These are phyloP conservation scores for Umbilicus rupestris DNA, from an alignment of 164 flowering plant genomes.

Conservation along the genomic window DNA sequence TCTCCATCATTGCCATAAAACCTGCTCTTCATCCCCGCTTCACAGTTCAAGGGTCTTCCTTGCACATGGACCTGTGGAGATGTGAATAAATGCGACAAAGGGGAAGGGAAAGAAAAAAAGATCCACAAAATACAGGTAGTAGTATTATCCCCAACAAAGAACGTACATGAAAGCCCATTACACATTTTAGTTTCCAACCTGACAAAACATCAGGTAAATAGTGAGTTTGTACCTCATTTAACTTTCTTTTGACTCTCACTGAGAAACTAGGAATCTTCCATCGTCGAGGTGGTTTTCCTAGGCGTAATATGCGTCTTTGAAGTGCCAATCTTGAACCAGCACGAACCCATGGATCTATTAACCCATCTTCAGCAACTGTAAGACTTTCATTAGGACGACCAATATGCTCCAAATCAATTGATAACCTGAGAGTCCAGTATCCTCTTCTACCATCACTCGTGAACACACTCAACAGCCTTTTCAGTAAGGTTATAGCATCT, in stretches of 20 bases:
- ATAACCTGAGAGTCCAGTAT: slow-evolving; percentile 80
- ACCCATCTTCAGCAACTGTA: slow-evolving; percentile 69
- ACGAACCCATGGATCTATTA: slow-evolving; percentile 83
- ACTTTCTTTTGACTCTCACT: slow-evolving; percentile 49
- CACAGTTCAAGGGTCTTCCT: slow-evolving; percentile 82
- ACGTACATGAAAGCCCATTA: background rate
- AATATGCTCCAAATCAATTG: slow-evolving; percentile 76
- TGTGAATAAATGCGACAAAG: slow-evolving; percentile 6
- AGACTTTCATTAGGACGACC: slow-evolving; percentile 69
- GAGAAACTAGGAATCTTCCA: slow-evolving; percentile 79
- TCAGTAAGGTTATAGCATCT: slow-evolving; percentile 60
- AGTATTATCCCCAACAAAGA: background rate
- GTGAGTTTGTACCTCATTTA: slow-evolving; percentile 50
- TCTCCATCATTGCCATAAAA: slow-evolving; percentile 87
- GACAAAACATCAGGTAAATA: background rate
- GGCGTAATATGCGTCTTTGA: slow-evolving; percentile 74
- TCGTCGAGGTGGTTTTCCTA: slow-evolving; percentile 95
- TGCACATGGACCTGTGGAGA: slow-evolving; percentile 47
- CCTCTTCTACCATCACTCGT: slow-evolving; percentile 73
- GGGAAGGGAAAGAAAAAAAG: background rate
- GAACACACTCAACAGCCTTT: slow-evolving; percentile 32
- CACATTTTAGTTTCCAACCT: slow-evolving; percentile 1
- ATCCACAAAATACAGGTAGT: background rate
- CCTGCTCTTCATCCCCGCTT: slow-evolving; percentile 60
- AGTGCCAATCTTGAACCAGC: slow-evolving; percentile 84